Evolutionary conservation across 495 filamentous ascomycete species (phyloP), one percentile per base, ranked within the genome.

Genomic region (Penicillium pulvis): DNA sequence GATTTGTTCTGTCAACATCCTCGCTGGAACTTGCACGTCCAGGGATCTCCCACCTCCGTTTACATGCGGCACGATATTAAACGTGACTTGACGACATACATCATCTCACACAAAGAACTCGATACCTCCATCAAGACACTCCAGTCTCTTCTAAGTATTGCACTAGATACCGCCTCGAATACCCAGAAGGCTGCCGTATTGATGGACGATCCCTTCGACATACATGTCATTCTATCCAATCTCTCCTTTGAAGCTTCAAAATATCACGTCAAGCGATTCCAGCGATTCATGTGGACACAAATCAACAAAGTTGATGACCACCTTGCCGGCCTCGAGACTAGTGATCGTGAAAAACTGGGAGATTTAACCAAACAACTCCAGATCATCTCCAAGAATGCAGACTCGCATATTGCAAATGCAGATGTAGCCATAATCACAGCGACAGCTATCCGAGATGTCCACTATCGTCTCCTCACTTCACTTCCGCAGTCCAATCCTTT

Each of bases 1-100:
- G 58, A 60, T 19, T 48, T 60, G 14, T 60, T 60, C 20, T 60
- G 58, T 28, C 58, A 60, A 48, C 58, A 60, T 28, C 58, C 58
- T 41, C 53, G 58, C 7, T 60, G 58, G 58, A 60, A 60, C 28
- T 47, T 60, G 2, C 58, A 60, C 11, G 46, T 55, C 16, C 53
- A 60, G 48, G 53, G 53, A 46, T 44, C 58, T 35, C 58, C 58
- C 9, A 16, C 55, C 14, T 60, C 58, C 19, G 53, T 60, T 3
- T 60, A 60, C 47, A 47, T 55, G 46, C 53, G 53, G 3, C 48
- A 60, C 47, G 58, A 60, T 50, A 20, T 56, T 26, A 26, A n/a
- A n/a, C 46, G 36, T 3, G 39, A 53, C 26, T 33, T 56, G 10
- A 60, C 58, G 23, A 60, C 58, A 12, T 60, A 60, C n/a, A 31